Base-by-base conservation (phyloP, 1,284 basidiomycete species). In the Cystobasidium slooffiae region DNA sequence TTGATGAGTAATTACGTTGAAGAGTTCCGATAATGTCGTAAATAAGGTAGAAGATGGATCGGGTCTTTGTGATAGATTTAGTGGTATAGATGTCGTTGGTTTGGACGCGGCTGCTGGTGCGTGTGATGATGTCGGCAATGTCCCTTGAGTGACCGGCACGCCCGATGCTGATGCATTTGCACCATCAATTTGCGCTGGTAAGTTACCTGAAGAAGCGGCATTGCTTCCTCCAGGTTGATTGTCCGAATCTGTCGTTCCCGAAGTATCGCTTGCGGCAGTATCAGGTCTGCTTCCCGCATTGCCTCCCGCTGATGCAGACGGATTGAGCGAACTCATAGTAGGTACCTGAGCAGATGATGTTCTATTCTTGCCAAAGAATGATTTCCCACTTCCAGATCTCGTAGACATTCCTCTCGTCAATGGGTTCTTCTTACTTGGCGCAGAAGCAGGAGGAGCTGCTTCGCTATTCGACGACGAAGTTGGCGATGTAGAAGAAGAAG, bases 21-120 rank as follows among this genome's bases (percentile, higher is more conserved):
- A 97, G n/a, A 97, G 85, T 10, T 93, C 91, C 76, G 93, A 92
- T 58, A 97, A 88, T 20, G 94, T 93, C 47, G 92, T 90, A 81
- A 94, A 90, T 68, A 97, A 88, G 3, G 91, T 91, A 20, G 90
- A 69, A 58, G 79, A 75, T 68, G 67, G 52, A 75, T 75, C 75
- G 43, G 75, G 77, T 68, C 77, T 75, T 72, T 78, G 39, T 3
- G 51, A 63, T 59, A 14, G 55, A 39, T 8, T 79, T 72, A 76
- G 77, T 68, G 66, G 65, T 43, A 68, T 46, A 16, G 72, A 69
- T 20, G 67, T 74, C 1, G 72, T 74, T 8, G 72, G 72, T 16
- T 68, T 74, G 44, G 72, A 74, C 18, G 49, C 52, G 31, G 62
- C 63, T 8, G 43, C 63, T 24, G 72, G 72, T 6, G 66, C 51